Conservation (phyloP, 805 yeast genomes). For the Lipomyces lipofer region DNA sequence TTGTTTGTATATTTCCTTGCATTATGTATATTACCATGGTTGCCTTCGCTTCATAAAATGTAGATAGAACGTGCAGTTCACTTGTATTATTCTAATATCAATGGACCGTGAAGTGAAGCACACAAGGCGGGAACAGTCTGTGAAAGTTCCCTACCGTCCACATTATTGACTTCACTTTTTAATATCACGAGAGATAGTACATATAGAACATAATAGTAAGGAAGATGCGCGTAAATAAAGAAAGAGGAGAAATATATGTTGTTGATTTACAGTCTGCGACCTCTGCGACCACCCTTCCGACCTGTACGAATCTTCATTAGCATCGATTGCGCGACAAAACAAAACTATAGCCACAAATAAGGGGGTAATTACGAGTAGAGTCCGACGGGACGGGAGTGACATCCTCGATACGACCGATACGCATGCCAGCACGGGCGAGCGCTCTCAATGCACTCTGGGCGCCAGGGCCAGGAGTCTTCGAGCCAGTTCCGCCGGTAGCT, state of each 20-base stretch:
- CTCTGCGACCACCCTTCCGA: slow-evolving; percentile 99
- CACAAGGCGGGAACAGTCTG: no score
- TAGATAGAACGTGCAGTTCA: no score
- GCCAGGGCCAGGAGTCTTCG: slow-evolving; percentile 96
- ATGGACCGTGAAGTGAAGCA: no score
- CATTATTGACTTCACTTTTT: no score
- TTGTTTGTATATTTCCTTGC: no score
- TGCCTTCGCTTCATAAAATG: no score
- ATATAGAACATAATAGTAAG: slow-evolving; percentile 4
- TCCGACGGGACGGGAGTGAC: slow-evolving; percentile 99
- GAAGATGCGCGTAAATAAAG: neutral
- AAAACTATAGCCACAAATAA: neutral
- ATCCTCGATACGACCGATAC: slow-evolving; percentile 99
- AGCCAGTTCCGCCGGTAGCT: slow-evolving; percentile 99
- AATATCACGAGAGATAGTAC: slow-evolving; percentile 13
- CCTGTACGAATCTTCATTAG: slow-evolving; percentile 18
- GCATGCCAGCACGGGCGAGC: slow-evolving; percentile 98
- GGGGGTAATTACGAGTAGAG: slow-evolving; percentile 81
- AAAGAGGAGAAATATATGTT: slow-evolving; percentile 4
- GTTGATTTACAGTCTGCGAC: slow-evolving; percentile 87
- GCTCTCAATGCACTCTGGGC: slow-evolving; percentile 98
- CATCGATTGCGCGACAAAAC: neutral
- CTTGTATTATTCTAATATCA: no score
- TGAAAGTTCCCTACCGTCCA: no score
- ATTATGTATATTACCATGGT: no score